Conservation (phyloP, 495 filamentous ascomycete genomes). For the Lasiosphaeria hispida region DNA sequence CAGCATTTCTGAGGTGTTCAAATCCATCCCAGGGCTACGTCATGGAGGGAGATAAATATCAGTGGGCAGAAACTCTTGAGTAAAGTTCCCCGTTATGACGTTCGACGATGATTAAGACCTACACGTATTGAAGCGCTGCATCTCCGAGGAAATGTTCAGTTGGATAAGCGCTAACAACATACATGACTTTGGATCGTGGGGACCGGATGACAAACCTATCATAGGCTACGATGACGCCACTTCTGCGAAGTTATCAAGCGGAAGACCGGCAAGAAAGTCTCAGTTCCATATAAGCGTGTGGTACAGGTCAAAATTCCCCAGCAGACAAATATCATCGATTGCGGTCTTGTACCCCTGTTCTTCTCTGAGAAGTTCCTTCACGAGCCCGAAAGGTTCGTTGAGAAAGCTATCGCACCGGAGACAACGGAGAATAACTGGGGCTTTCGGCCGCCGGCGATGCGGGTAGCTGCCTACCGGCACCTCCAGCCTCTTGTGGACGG, state of each 20-base stretch:
- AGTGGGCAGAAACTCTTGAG: too few relatives aligned
- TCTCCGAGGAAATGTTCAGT: too few relatives aligned
- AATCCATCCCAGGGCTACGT: too few relatives aligned
- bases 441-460: background rate
- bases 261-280: constrained; percentile 1
- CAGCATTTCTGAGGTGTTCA: too few relatives aligned
- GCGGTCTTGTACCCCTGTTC: constrained; percentile 6
- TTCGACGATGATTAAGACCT: too few relatives aligned
- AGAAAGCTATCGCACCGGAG: constrained; percentile 6
- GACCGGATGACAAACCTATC: too few relatives aligned
- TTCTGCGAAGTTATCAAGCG: constrained; percentile 9
- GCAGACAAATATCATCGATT: constrained; percentile 8
- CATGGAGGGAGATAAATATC: too few relatives aligned
- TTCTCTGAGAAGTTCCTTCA: constrained; percentile 5
- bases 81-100: too few relatives aligned
- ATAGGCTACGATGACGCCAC: too few relatives aligned
- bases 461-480: background rate
- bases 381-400: constrained; percentile 5
- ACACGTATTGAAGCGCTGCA: too few relatives aligned
- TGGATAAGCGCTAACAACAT: too few relatives aligned
- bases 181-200: too few relatives aligned
- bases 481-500: background rate
- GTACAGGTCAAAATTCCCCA: constrained; percentile 11
- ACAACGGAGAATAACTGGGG: background rate
- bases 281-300: constrained; percentile 1